phyloP scores from a whole-genome alignment of 1,284 basidiomycete species.

The Phylloporus sp. region DNA sequence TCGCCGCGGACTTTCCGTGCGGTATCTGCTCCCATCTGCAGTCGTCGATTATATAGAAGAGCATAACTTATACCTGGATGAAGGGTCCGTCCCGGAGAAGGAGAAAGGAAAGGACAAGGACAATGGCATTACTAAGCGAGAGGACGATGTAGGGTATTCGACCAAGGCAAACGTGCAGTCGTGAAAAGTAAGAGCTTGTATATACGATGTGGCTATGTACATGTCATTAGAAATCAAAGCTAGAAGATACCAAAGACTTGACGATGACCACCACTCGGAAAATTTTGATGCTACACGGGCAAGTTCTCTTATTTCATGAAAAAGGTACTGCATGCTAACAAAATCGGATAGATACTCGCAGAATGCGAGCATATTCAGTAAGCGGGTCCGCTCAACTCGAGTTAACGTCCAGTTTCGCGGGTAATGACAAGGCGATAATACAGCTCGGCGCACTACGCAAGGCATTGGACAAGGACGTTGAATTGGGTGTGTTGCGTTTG shows the following conservation, averaged over 20 bases:
- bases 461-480: constrained; percentile 70
- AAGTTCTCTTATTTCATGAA: constrained; percentile 18
- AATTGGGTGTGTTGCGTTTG: constrained; percentile 61
- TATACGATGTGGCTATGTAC: not conserved
- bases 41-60: constrained; percentile 96
- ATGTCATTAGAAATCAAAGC: too few relatives aligned
- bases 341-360: constrained; percentile 75
- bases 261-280: constrained; percentile 29
- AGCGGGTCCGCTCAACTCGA: constrained; percentile 62
- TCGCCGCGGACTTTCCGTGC: constrained; percentile 90
- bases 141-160: constrained; percentile 26
- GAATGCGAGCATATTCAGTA: constrained; percentile 81
- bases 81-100: constrained; percentile 50
- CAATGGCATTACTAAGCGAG: constrained; percentile 24
- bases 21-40: constrained; percentile 89
- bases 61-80: constrained; percentile 77
- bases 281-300: constrained; percentile 43
- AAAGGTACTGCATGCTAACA: constrained; percentile 14
- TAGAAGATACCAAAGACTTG: not conserved
- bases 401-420: not conserved
- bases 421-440: constrained; percentile 24
- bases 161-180: constrained; percentile 17
- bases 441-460: constrained; percentile 82
- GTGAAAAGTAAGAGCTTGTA: not conserved
- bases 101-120: constrained; percentile 55